These are phyloP conservation scores for Blastocystis sp. DNA, from an alignment of 352 stramenopile species.

Conservation along the genomic window DNA sequence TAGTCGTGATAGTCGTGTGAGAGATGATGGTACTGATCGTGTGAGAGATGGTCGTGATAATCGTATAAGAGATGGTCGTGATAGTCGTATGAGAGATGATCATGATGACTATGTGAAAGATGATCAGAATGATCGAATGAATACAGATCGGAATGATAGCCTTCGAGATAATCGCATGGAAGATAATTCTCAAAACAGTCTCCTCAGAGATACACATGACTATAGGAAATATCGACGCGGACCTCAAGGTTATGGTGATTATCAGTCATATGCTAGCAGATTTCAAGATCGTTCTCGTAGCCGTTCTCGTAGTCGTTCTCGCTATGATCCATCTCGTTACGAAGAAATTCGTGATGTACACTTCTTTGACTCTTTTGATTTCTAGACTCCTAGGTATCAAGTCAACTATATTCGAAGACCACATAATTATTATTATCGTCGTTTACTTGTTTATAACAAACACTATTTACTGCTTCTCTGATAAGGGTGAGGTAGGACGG, in stretches of 20 bases:
- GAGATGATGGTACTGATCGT: not conserved
- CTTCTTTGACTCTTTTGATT: not conserved
- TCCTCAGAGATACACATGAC: too few species aligned
- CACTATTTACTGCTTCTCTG: not conserved
- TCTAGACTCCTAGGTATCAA: not conserved
- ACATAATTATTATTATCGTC: not conserved
- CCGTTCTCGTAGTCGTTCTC: too few species aligned
- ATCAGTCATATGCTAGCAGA: too few species aligned
- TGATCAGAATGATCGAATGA: not conserved
- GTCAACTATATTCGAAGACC: too few species aligned
- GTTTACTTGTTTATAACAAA: constrained; percentile 35
- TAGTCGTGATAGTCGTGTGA: not conserved
- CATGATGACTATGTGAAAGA: not conserved
- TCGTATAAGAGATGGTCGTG: not conserved
- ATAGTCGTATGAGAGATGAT: not conserved
- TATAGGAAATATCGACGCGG: too few species aligned
- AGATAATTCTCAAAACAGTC: too few species aligned
- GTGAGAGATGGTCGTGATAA: not conserved
- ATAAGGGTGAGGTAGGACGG: too few species aligned
- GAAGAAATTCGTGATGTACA: too few species aligned
- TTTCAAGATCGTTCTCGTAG: too few species aligned
- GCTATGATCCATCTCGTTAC: too few species aligned
- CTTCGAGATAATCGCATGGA: too few species aligned
- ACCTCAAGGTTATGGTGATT: too few species aligned
- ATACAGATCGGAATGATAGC: not conserved